A percentile compares a stretch with the other conserved stretches of the same genome.
These are phyloP conservation scores for Mucor plumbeus DNA, from an alignment of 371 early-diverging fungal species.

Conservation along the genomic window DNA sequence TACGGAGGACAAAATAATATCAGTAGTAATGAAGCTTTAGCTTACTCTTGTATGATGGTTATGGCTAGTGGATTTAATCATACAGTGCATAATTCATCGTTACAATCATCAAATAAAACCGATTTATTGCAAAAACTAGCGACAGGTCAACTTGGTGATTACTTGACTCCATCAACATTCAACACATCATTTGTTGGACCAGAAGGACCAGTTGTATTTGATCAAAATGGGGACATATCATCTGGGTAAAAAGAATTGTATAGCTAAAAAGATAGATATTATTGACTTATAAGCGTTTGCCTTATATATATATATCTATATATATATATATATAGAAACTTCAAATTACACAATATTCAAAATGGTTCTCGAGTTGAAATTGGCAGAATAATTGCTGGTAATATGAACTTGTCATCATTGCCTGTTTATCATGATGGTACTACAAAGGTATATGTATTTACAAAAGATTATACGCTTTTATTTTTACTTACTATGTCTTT, in stretches of 20 bases:
- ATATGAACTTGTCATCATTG: slow-evolving; percentile 50
- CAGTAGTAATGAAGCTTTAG: slow-evolving; percentile 48
- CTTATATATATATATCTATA: no score
- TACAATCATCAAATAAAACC: slow-evolving; percentile 21
- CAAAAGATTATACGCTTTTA: neutral
- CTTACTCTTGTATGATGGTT: slow-evolving; percentile 63
- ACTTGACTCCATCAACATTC: slow-evolving; percentile 40
- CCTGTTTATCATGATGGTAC: slow-evolving; percentile 60
- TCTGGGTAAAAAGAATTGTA: slow-evolving; percentile 33
- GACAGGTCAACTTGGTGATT: slow-evolving; percentile 37
- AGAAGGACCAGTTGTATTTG: slow-evolving; percentile 61
- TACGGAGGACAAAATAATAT: slow-evolving; percentile 41
- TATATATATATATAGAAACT: no score
- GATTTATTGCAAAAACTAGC: slow-evolving; percentile 30
- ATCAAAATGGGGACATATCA: slow-evolving; percentile 58
- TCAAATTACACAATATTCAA: slow-evolving; percentile 56
- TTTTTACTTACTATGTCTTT: slow-evolving; percentile 15
- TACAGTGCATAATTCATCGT: slow-evolving; percentile 36
- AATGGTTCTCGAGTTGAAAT: slow-evolving; percentile 50
- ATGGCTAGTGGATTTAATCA: slow-evolving; percentile 56
- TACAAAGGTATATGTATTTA: slow-evolving; percentile 33
- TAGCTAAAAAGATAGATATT: no score
- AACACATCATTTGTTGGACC: slow-evolving; percentile 62
- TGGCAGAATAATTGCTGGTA: slow-evolving; percentile 53
- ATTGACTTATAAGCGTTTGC: no score